phyloP scores from a whole-genome alignment of 1,284 basidiomycete species.

The Mycena sp. region DNA sequence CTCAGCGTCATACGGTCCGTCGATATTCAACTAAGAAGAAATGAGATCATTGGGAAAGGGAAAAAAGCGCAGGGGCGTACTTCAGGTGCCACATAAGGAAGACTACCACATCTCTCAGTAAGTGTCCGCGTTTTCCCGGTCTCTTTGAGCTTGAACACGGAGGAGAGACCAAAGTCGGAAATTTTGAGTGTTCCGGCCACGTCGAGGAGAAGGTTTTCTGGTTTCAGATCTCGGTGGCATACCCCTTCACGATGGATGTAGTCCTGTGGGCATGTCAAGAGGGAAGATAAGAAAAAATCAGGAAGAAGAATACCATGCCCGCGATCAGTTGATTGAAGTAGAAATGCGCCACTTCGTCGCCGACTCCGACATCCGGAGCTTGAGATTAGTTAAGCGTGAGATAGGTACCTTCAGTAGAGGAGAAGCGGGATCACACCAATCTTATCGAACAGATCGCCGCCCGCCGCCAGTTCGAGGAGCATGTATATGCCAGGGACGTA shows the following conservation, averaged over 20 bases:
- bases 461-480: slow-evolving; percentile 91
- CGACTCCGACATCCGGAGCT: slow-evolving; percentile 90
- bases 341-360: slow-evolving; percentile 89
- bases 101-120: slow-evolving; percentile 89
- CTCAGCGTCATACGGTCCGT: slow-evolving; percentile 85
- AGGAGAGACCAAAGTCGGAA: slow-evolving; percentile 94
- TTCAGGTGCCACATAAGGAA: slow-evolving; percentile 97
- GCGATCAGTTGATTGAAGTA: slow-evolving; percentile 92
- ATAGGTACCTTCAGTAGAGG: background rate
- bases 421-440: slow-evolving; percentile 71
- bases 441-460: slow-evolving; percentile 98
- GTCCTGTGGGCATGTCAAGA: slow-evolving; percentile 51
- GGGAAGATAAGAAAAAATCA: slow-evolving; percentile 33
- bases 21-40: background rate
- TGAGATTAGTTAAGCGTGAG: background rate
- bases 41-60: background rate
- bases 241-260: slow-evolving; percentile 93
- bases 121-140: slow-evolving; percentile 76
- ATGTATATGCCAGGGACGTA: slow-evolving; percentile 91
- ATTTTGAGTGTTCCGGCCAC: slow-evolving; percentile 87
- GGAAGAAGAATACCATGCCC: slow-evolving; percentile 83
- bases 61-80: slow-evolving; percentile 49
- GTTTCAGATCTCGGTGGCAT: slow-evolving; percentile 96
- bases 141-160: slow-evolving; percentile 92
- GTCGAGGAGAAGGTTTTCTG: slow-evolving; percentile 92